Percentiles rank a stretch among this genome's conserved stretches.
Conservation (phyloP, 768 basidiomycete genomes). For the Russula vinacea region DNA sequence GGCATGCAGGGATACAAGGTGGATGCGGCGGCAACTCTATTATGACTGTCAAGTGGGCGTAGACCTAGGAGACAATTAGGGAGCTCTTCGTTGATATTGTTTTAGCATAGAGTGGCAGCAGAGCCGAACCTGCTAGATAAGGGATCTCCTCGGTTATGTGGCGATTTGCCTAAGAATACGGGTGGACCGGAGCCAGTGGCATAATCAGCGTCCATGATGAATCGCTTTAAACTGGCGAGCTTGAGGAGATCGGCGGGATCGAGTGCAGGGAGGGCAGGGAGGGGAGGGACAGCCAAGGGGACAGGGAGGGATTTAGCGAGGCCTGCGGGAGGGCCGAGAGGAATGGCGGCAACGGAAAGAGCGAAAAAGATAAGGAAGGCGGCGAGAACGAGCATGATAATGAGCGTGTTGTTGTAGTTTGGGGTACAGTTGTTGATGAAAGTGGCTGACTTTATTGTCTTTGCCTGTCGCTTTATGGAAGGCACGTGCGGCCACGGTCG, state of each 20-base stretch:
- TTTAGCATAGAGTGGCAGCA: background rate
- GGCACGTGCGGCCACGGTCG: background rate
- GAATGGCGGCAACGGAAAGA: background rate
- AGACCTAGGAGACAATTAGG: background rate
- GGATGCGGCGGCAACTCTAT: background rate
- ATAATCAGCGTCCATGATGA: slow-evolving; percentile 20
- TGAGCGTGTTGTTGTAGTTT: slow-evolving; percentile 6
- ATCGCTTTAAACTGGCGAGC: background rate
- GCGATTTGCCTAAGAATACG: background rate
- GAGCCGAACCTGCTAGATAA: background rate
- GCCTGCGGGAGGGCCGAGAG: background rate
- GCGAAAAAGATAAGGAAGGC: slow-evolving; percentile 1
- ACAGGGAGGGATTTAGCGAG: too few relatives aligned
- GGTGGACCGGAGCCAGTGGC: slow-evolving; percentile 4
- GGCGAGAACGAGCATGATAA: background rate
- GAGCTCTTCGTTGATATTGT: background rate
- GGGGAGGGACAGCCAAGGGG: too few relatives aligned
- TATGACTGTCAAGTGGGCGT: background rate
- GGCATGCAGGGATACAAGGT: background rate
- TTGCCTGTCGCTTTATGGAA: background rate
- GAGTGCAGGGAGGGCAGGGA: slow-evolving; percentile 8
- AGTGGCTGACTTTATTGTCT: background rate
- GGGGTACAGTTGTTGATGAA: background rate
- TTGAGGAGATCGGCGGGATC: background rate
- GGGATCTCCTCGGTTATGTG: slow-evolving; percentile 6